Conservation (phyloP, 305 asterid species). For the Petunia hybrid region DNA sequence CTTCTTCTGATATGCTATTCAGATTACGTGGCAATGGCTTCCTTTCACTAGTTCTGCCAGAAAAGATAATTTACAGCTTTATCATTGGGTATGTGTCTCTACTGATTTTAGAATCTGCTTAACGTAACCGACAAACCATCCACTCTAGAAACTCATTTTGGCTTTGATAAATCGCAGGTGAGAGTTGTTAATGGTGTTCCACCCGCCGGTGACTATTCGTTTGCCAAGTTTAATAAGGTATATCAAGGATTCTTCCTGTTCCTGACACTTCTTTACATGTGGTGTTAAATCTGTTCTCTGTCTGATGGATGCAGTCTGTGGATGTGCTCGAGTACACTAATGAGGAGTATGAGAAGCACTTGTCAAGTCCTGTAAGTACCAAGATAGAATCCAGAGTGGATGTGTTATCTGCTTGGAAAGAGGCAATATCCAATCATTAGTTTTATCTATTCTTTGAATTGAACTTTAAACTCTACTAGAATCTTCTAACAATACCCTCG, state of each 20-base stretch:
- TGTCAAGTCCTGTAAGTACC: slow-evolving; percentile 75
- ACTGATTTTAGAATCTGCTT: slow-evolving; percentile 29
- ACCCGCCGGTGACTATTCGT: slow-evolving; percentile 92
- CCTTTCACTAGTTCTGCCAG: slow-evolving; percentile 91
- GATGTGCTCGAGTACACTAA: slow-evolving; percentile 89
- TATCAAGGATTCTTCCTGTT: slow-evolving; percentile 27
- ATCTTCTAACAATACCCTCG: background rate
- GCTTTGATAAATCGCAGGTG: slow-evolving; percentile 55
- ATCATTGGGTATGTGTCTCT: slow-evolving; percentile 78
- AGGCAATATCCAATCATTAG: slow-evolving; percentile 18
- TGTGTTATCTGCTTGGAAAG: background rate
- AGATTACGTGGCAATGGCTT: slow-evolving; percentile 99
- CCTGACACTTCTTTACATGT: slow-evolving; percentile 29
- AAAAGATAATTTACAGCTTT: slow-evolving; percentile 85
- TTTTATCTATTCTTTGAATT: background rate
- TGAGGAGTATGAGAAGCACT: slow-evolving; percentile 91
- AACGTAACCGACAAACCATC: slow-evolving; percentile 5
- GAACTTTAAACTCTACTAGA: background rate
- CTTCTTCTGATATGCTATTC: slow-evolving; percentile 31
- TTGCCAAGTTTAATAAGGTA: slow-evolving; percentile 95
- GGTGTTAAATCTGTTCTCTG: slow-evolving; percentile 34
- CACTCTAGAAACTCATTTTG: slow-evolving; percentile 24
- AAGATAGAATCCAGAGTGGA: background rate
- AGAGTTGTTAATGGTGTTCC: slow-evolving; percentile 94
- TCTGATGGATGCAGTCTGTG: slow-evolving; percentile 70